Conservation (phyloP, 108 stramenopile genomes). For the Licmophora abbreviata region DNA sequence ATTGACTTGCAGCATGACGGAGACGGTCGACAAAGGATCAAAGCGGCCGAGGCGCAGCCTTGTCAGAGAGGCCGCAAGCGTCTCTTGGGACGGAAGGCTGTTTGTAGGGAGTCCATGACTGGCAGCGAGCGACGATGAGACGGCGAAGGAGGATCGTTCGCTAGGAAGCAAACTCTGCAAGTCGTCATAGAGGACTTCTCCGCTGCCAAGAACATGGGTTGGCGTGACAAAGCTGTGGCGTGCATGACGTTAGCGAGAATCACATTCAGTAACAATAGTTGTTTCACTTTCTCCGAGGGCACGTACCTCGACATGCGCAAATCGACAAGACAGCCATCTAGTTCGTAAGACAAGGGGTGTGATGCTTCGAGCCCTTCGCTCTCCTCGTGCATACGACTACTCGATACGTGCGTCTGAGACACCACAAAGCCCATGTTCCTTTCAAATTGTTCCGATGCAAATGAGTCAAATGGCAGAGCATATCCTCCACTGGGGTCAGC, state of each 20-base stretch:
- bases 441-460: conserved; percentile 18
- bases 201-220: conserved; percentile 35
- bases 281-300: background rate
- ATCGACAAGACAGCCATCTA: conserved; percentile 32
- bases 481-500: conserved; percentile 54
- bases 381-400: conserved; percentile 3
- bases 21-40: conserved; percentile 41
- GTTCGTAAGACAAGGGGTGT: background rate
- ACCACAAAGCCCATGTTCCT: conserved; percentile 25
- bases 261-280: background rate
- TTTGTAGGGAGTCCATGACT: conserved; percentile 23
- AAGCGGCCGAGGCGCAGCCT: conserved; percentile 27
- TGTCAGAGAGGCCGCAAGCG: conserved; percentile 26
- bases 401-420: conserved; percentile 26
- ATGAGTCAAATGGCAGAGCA: conserved; percentile 25
- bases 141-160: conserved; percentile 31
- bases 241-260: conserved; percentile 1
- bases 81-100: conserved; percentile 24
- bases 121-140: conserved; percentile 27
- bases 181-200: conserved; percentile 22
- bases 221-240: conserved; percentile 33
- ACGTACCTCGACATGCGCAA: conserved; percentile 25
- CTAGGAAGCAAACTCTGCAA: conserved; percentile 8
- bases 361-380: background rate
- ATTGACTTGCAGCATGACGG: conserved; percentile 39